Evolutionary conservation across 306 rosid species (phyloP), one percentile per base, ranked within the genome.

Genomic region (Abrus pulchellus): DNA sequence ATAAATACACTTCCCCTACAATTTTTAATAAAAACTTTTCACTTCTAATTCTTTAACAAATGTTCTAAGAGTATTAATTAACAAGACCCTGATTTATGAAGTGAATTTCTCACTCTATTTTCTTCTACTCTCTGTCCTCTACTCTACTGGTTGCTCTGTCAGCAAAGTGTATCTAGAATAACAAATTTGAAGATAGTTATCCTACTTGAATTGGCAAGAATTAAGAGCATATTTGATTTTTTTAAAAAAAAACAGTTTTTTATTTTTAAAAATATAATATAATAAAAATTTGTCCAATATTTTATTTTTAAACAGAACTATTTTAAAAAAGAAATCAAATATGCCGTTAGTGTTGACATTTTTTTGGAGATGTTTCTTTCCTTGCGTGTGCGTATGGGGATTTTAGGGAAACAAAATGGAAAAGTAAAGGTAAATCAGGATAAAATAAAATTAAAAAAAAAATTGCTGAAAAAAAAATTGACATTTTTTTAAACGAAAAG

Each of bases 141-240:
- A 27, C 54, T 43, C 63, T n/a, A 27, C 54, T 43, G 34, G 33
- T 29, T 11, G 32, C 53, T 10, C 72, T 8, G 47, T 8, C 30
- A 29, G 1, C 57, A 56, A 71, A 77, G 29, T 6, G 6, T 44
- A 6, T 72, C 56, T 13, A 36, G 6, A 78, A 53, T 7, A 47
- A 63, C 53, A 64, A 69, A 43, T 7, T 54, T 40, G 59, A 68
- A 55, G 28, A 75, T 7, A 63, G 47, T 75, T 63, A 76, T 61
- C 47, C 44, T 64, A 41, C 34, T 5, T 33, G 12, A 47, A 27
- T 27, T 2, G 27, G 5, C 20, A 32, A 70, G 32, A 72, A 27
- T 62, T 61, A 11, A 9, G 20, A 20, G 20, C 20, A 20, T 20
- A 20, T 20, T 20, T 20, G 20, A 20, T 20, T 20, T 20, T 20